A percentile compares a stretch with the other conserved stretches of the same genome.
phyloP scores from a whole-genome alignment of 2,329 filamentous ascomycete species.

The Fusarium graminum region DNA sequence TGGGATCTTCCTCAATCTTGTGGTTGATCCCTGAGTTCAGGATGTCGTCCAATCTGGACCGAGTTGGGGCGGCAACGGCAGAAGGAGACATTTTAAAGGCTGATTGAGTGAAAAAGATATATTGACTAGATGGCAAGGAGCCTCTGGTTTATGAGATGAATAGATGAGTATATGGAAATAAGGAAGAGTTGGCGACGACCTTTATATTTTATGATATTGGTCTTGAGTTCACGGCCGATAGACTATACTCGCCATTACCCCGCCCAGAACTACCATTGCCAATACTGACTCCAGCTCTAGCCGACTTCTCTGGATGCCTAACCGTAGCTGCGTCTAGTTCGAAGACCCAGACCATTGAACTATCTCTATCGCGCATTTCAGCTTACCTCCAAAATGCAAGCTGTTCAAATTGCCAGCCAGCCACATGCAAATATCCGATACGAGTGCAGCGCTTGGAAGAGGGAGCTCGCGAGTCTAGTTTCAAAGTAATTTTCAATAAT shows the following conservation, averaged over 20 bases:
- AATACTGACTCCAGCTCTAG: no score
- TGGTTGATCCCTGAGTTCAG: constrained; percentile 24
- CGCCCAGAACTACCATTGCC: background rate
- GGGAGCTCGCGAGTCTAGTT: no score
- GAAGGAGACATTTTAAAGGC: constrained; percentile 1
- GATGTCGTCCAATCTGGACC: constrained; percentile 20
- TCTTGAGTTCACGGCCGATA: background rate
- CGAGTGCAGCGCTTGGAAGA: no score
- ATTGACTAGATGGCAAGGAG: background rate
- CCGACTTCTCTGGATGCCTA: background rate
- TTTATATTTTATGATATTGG: background rate
- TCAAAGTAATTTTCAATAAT: no score
- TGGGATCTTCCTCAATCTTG: constrained; percentile 12
- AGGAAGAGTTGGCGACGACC: background rate
- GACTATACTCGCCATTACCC: background rate
- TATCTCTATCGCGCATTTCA: background rate
- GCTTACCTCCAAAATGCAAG: background rate
- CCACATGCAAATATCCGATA: background rate
- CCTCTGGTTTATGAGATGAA: background rate
- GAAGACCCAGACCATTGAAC: background rate
- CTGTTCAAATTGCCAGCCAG: background rate
- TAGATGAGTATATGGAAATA: background rate
- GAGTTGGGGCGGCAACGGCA: background rate
- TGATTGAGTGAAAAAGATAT: background rate
- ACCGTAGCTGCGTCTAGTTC: background rate